Base-by-base conservation (phyloP, 495 filamentous ascomycete species). In the Penicillium alfredii region DNA sequence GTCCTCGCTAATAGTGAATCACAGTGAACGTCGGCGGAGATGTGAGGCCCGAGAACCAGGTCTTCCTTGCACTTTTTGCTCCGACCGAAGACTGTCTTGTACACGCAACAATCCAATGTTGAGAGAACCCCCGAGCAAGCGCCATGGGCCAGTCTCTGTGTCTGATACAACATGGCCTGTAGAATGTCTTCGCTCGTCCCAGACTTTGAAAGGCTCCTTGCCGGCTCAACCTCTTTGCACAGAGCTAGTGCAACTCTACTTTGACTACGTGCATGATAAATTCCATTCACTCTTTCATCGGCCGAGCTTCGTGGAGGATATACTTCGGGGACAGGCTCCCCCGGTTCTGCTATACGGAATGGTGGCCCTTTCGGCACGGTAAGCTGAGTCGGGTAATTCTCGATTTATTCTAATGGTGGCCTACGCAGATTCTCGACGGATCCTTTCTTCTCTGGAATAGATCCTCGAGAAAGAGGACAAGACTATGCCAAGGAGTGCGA, bases 201-300 rank as follows among this genome's bases (percentile, higher is more conserved):
- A 14, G 27, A 31, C 20, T n/a, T n/a, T n/a, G 3, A 22, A 5
- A 23, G 16, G 39, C 14, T 12, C 11, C 9, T 32, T 57, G 13
- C 44, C 54, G 9, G 21, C 42, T 12, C 35, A 35, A 25, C 26
- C 39, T 18, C 36, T 63, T 8, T 54, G 51, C 17, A 24, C 35
- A 2, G 58, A 64, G 21, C 53, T 68, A 8, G 57, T 61, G 4
- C 33, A 43, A 18, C 46, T 60, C 4, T 67, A 69, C 35, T 61
- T 68, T 15, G 50, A 61, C 24, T 64, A 45, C 38, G 51, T 65
- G 14, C 64, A 67, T 38, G 63, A 67, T 37, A 53, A 64, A 33
- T 58, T 63, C 22, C 63, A 67, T 41, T 53, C 53, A 0, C 30
- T 69, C 2, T 67, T 69, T 26, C 64, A 67, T 35, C 33, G 29